These are phyloP conservation scores for Oryza punctata DNA, from an alignment of 176 grass and related monocot species.

Conservation along the genomic window DNA sequence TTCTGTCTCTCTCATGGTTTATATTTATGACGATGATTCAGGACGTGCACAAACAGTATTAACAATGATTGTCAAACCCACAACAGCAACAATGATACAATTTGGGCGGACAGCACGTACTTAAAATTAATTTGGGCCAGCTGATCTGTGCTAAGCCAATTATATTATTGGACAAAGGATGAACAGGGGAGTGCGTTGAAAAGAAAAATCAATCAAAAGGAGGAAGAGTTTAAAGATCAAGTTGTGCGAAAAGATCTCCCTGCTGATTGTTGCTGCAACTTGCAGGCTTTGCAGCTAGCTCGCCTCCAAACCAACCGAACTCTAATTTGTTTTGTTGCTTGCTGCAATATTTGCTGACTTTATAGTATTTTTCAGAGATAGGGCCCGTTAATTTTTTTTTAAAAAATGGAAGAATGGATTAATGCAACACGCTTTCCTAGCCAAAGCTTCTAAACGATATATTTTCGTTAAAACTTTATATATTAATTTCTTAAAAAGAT, in stretches of 20 bases:
- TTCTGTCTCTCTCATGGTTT: background rate
- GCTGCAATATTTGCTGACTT: background rate
- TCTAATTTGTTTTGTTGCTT: constrained; percentile 23
- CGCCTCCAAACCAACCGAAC: background rate
- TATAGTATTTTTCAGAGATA: too few relatives aligned
- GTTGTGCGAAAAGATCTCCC: background rate
- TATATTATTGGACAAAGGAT: background rate
- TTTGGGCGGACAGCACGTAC: background rate
- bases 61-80: background rate
- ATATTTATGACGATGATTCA: background rate
- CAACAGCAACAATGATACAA: background rate
- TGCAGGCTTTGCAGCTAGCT: background rate
- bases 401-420: too few relatives aligned
- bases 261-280: background rate
- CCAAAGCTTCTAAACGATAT: too few relatives aligned
- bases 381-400: too few relatives aligned
- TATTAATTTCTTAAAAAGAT: too few relatives aligned
- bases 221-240: background rate
- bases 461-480: too few relatives aligned
- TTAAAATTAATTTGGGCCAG: background rate
- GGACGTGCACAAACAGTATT: background rate
- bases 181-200: background rate
- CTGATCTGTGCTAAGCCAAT: background rate
- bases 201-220: background rate
- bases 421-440: too few relatives aligned